Evolutionary conservation across 345 rosid genomes (phyloP), one percentile per base, ranked within the genome.

Genomic region (Bruguiera parviflora): DNA sequence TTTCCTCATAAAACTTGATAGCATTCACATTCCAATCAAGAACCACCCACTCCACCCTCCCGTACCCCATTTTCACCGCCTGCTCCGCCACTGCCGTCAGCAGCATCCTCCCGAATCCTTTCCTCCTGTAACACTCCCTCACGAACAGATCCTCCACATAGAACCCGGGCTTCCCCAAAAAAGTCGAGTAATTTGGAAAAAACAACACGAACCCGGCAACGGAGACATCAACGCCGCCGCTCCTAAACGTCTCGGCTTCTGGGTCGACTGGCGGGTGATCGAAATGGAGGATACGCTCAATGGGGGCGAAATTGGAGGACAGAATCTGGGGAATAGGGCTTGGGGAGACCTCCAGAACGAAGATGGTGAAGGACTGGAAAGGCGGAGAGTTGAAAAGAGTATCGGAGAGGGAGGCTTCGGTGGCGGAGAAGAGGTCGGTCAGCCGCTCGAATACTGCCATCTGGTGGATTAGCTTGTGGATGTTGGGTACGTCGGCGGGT

Each of bases 1-100:
- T 88, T 49, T 86, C 89, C 67, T 91, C 95, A 25, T 89, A 91
- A 56, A 94, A 94, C 71, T 77, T 83, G 3, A 94, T 88, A 3
- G 96, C 97, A 76, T 89, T 88, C 33, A 78, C 82, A 72, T 95
- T 95, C 99, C 96, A 92, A 69, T 90, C 97, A 71, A 89, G 89
- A 69, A 91, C 99, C 53, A 84, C 77, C 97, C 97, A 91, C 65
- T 88, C 96, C 3, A 94, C 97, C 69, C 96, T 88, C 16, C 91
- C 96, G 53, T 89, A 91, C 58, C 84, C 92, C 92, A 91, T 89
- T 69, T 86, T 85, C 84, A 84, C 96, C 7, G 96, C 96, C 73
- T 91, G 97, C 32, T 67, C 81, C 15, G 97, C 96, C 75, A 94
- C 99, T 6, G 96, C 96, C 0, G 86, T 69, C 46, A 94, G 68